Evolutionary conservation across 2,329 filamentous ascomycete species (phyloP).

Genomic region (Xylariaceae sp.): DNA sequence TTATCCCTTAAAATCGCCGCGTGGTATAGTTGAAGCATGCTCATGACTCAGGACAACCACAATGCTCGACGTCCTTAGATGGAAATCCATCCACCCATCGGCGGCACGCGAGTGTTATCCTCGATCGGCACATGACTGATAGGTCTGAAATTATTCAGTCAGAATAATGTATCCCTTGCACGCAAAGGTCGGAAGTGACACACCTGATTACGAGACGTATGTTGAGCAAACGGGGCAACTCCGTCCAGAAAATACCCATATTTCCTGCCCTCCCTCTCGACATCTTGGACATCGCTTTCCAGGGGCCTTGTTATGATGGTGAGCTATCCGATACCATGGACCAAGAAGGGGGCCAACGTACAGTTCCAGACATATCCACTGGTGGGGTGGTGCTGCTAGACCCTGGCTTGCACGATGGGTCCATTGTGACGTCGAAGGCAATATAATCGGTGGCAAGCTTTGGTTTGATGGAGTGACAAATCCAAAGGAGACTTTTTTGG

Average conservation of each 20-base stretch:
- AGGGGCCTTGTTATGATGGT: conserved; percentile 17
- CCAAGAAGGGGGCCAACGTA: conserved; percentile 1
- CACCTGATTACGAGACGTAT: conserved; percentile 17
- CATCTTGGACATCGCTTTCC: conserved; percentile 24
- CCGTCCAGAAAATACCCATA: conserved; percentile 23
- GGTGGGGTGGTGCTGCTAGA: conserved; percentile 6
- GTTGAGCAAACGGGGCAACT: conserved; percentile 24
- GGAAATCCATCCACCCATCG: neutral
- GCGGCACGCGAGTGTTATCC: neutral
- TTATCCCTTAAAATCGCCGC: neutral
- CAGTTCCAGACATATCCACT: conserved; percentile 19
- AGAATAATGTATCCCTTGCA: neutral
- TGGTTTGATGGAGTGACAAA: too few species aligned
- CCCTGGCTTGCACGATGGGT: conserved; percentile 8
- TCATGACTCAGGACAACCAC: neutral
- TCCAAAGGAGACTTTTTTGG: too few species aligned
- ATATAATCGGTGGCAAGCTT: neutral
- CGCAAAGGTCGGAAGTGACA: neutral
- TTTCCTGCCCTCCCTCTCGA: conserved; percentile 14
- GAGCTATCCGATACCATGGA: neutral
- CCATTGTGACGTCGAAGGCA: conserved; percentile 10
- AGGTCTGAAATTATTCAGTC: neutral
- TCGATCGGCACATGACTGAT: neutral
- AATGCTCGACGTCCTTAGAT: neutral
- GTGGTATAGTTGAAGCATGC: neutral